phyloP scores from a whole-genome alignment of 1,284 basidiomycete genomes.

The Cryptococcus sp. region DNA sequence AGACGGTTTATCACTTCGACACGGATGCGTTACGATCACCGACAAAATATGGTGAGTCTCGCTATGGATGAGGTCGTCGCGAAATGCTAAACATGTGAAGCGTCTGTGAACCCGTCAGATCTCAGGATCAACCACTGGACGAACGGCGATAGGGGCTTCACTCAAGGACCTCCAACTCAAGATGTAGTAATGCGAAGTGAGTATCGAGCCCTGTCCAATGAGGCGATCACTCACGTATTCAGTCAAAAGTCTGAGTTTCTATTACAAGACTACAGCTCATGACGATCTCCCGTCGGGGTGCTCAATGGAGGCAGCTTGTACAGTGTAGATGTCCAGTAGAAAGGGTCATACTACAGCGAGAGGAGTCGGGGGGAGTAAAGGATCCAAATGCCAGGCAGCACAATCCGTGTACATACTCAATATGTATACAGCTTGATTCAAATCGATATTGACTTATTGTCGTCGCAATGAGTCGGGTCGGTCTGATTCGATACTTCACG shows the following conservation, averaged over 20 bases:
- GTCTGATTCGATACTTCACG: no score
- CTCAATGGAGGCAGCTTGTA: neutral
- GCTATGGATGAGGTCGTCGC: neutral
- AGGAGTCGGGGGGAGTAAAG: no score
- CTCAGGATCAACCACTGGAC: slow-evolving; percentile 14
- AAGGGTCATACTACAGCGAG: no score
- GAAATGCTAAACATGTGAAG: neutral
- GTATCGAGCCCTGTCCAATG: neutral
- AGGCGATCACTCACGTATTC: neutral
- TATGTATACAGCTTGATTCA: neutral
- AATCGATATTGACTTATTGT: no score
- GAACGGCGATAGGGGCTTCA: slow-evolving; percentile 7
- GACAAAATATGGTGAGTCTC: slow-evolving; percentile 6
- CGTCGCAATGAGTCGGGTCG: no score
- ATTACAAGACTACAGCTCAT: neutral
- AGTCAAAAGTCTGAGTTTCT: neutral
- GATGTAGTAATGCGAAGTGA: neutral
- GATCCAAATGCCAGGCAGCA: neutral
- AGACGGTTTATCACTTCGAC: slow-evolving; percentile 8
- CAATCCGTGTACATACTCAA: neutral
- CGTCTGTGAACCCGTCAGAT: slow-evolving; percentile 9
- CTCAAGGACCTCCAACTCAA: slow-evolving; percentile 11
- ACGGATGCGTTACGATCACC: slow-evolving; percentile 5
- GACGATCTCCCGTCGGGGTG: neutral
- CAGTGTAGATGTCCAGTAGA: no score